Evolutionary conservation across 768 basidiomycete genomes (phyloP), one percentile per base, ranked within the genome.

Genomic region (Albatrellus ellisii): DNA sequence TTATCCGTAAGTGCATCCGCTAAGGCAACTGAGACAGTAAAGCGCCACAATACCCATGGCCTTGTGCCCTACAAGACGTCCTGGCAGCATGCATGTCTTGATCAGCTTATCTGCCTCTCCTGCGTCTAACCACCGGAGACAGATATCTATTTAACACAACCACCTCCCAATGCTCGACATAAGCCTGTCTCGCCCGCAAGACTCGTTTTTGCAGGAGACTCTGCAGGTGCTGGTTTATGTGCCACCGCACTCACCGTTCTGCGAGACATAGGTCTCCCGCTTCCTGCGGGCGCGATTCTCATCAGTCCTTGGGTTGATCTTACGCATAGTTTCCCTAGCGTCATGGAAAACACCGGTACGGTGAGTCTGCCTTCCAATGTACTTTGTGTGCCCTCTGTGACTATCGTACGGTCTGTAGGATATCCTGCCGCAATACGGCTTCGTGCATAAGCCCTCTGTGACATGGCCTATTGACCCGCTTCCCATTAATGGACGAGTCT

Each of bases 11-110:
- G 25, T 15, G 4, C 4, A 35, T 12, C 5, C n/a, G 25, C 15
- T 2, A 21, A 36, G n/a, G 9, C 17, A 33, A 47, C 22, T 24
- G 9, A 15, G 60, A 59, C 52, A 76, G 83, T 33, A 77, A 84
- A 54, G 80, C 84, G 0, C 85, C 86, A 1, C 86, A 89, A 57
- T 87, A 84, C 52, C 85, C 85, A 11, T 87, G 82, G 69, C 85
- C 84, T 2, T 78, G 76, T 55, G 72, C 79, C 1, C 52, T 88
- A 0, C 82, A 84, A 45, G 86, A 89, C 51, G 74, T 79, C 12
- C 57, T 87, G 20, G 80, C 85, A 3, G 78, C 82, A 1, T 87
- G 79, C 77, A 55, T 37, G 67, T 54, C 24, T 38, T 18, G 9
- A 12, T 14, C 12, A 31, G 26, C 22, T 3, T 27, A 14, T 24